Evolutionary conservation across 73 alveolate genomes (phyloP), one percentile per base, ranked within the genome.

Genomic region (Stentor coeruleus): DNA sequence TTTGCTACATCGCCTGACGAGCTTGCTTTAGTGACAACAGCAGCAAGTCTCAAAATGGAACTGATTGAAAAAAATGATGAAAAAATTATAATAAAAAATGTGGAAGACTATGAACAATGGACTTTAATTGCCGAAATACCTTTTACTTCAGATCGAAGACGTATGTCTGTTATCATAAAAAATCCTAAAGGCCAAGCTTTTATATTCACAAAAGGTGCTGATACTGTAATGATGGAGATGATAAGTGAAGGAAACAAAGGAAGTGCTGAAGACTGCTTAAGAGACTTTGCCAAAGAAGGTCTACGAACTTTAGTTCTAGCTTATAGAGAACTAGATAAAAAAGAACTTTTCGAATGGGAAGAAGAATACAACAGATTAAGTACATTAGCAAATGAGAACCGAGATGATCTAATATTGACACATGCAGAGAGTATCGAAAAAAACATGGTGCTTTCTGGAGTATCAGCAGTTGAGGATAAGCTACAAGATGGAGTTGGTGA

Each of bases 1-100:
- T 93, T 93, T 74, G 98, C 98, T 2, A 87, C 96, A 79, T 85
- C 93, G 39, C 97, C 99, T 76, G 97, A 94, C 72, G 99, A 97
- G 87, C 89, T 97, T 36, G 99, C 99, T 4, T 87, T 97, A 75
- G 98, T 97, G 2, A 86, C 83, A 77, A 97, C 95, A 0, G 98
- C 99, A 0, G 93, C 85, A 86, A 87, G 86, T 74, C 75, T 66
- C n/a, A 33, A 33, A 20, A 26, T 66, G 26, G 37, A 26, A 15
- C 39, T 66, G 37, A 66, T 28, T 26, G 79, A 66, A 66, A 66
- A 40, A 66, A 66, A 33, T 66, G 37, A 66, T 1, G 37, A 33
- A 33, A 1, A 20, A 0, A 20, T 66, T 1, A 15, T 66, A 0
- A 20, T 66, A 33, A 11, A 20, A 66, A 40, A 28, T 0, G n/a